phyloP scores from a whole-genome alignment of 169 alveolate genomes.

The Plasmodium reichenowi region DNA sequence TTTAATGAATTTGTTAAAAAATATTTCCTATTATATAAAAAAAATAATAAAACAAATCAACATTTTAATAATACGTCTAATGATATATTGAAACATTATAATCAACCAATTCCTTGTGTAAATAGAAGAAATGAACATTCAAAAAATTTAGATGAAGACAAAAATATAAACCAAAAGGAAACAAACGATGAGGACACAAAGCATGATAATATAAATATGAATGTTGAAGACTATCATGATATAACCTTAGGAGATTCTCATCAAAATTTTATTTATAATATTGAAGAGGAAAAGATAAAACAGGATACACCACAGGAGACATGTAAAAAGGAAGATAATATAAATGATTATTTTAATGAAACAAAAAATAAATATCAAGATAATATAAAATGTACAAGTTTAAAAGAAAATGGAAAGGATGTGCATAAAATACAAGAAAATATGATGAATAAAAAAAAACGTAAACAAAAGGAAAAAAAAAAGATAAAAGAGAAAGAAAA shows the following conservation, averaged over 20 bases:
- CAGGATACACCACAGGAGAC: neutral
- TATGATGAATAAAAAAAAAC: neutral
- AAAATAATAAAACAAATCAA: neutral
- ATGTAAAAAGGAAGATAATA: slow-evolving; percentile 7
- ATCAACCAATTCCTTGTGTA: neutral
- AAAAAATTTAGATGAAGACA: neutral
- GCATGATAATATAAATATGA: neutral
- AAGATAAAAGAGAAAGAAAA: slow-evolving; percentile 1
- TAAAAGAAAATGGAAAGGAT: neutral
- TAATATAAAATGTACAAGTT: neutral
- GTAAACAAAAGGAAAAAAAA: slow-evolving; percentile 2
- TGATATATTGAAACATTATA: neutral
- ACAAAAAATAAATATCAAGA: neutral
- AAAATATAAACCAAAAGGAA: neutral
- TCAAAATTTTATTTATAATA: neutral
- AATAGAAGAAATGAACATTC: slow-evolving; percentile 5
- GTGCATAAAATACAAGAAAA: neutral
- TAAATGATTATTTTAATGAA: slow-evolving; percentile 1
- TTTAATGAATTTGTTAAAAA: slow-evolving; percentile 22
- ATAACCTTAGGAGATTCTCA: neutral
- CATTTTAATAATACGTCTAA: neutral
- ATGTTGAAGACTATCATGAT: neutral
- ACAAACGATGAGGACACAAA: neutral
- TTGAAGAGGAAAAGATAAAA: neutral
- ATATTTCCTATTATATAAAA: slow-evolving; percentile 13